These are phyloP conservation scores for Pythium rhizo-oryzae DNA, from an alignment of 352 stramenopile species.

Conservation along the genomic window DNA sequence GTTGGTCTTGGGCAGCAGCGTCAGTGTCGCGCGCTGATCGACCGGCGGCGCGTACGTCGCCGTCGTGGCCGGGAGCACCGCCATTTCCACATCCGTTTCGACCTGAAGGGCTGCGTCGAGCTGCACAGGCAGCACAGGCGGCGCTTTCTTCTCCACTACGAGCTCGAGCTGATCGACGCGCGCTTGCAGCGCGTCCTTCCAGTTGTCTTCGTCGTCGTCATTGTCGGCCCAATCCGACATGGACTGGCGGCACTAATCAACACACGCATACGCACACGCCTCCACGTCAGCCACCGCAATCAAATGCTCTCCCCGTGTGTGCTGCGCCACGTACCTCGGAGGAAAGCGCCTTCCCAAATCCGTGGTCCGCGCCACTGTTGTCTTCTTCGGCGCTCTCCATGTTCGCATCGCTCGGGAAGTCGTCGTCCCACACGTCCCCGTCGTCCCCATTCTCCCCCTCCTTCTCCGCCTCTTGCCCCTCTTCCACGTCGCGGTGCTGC, in stretches of 20 bases:
- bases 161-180: constrained; percentile 79
- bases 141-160: constrained; percentile 44
- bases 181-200: constrained; percentile 78
- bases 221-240: constrained; percentile 82
- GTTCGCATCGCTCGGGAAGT: constrained; percentile 24
- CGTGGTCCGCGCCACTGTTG: background rate
- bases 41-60: constrained; percentile 22
- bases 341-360: background rate
- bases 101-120: background rate
- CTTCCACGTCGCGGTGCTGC: too few species aligned
- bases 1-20: constrained; percentile 31
- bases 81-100: background rate
- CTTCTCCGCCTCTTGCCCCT: background rate
- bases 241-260: constrained; percentile 52
- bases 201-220: constrained; percentile 80
- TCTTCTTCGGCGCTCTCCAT: constrained; percentile 22
- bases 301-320: background rate
- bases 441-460: constrained; percentile 13
- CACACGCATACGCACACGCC: background rate
- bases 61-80: background rate
- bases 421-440: constrained; percentile 60
- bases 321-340: constrained; percentile 5
- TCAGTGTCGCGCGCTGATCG: constrained; percentile 34
- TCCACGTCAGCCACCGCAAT: background rate
- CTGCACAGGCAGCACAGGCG: background rate